Evolutionary conservation across 352 stramenopile species (phyloP).

Genomic region (Globisporangium yorkense): DNA sequence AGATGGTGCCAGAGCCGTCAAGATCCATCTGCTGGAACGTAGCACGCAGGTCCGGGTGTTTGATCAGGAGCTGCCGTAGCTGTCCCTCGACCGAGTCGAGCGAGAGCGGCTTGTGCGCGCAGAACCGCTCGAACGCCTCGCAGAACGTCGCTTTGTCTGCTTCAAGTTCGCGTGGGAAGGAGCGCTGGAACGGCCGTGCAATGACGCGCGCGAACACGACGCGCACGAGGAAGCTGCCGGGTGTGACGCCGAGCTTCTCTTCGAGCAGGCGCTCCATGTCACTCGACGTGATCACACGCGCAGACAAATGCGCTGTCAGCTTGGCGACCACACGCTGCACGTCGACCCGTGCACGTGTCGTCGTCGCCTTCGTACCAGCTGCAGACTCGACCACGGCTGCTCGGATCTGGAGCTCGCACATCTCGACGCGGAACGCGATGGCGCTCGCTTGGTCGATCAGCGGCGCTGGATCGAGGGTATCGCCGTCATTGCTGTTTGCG

Average conservation of each 20-base stretch:
- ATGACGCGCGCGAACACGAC: conserved; percentile 30
- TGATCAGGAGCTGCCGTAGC: conserved; percentile 22
- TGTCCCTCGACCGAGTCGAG: conserved; percentile 36
- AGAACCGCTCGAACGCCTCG: conserved; percentile 26
- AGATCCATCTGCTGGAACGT: conserved; percentile 28
- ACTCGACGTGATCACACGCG: conserved; percentile 12
- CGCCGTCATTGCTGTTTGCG: not conserved
- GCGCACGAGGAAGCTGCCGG: conserved; percentile 16
- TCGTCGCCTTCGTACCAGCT: conserved; percentile 9
- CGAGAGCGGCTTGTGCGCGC: conserved; percentile 21
- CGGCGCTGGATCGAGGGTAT: conserved; percentile 1
- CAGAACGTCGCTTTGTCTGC: conserved; percentile 11
- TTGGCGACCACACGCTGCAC: conserved; percentile 20
- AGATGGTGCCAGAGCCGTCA: conserved; percentile 29
- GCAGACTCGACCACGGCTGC: conserved; percentile 16
- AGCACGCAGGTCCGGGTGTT: conserved; percentile 19
- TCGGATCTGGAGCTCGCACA: conserved; percentile 45
- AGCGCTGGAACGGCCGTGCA: conserved; percentile 13
- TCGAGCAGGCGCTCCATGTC: conserved; percentile 24
- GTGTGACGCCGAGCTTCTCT: conserved; percentile 27
- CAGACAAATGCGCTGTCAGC: conserved; percentile 15
- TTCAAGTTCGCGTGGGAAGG: conserved; percentile 8
- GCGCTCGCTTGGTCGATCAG: conserved; percentile 20
- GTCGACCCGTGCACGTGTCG: conserved; percentile 18
- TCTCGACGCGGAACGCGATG: conserved; percentile 33